These are phyloP conservation scores for Arachis stenosperma DNA, from an alignment of 306 rosid genomes.

Conservation along the genomic window DNA sequence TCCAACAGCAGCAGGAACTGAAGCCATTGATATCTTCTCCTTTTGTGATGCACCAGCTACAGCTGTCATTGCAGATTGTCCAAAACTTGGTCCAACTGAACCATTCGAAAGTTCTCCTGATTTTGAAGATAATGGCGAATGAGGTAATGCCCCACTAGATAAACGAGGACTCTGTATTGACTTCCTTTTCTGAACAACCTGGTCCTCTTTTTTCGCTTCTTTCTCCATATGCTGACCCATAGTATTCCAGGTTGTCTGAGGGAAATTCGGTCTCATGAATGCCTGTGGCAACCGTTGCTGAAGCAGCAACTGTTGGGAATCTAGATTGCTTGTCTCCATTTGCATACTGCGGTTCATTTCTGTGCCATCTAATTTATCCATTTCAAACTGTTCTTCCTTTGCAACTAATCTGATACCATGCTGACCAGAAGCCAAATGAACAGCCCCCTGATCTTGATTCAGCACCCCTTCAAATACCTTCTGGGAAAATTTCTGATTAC, in stretches of 20 bases:
- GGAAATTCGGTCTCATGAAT: conserved; percentile 64
- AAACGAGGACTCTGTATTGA: conserved; percentile 83
- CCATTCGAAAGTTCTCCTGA: conserved; percentile 93
- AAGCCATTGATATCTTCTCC: conserved; percentile 68
- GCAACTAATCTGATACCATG: conserved; percentile 64
- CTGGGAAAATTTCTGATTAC: conserved; percentile 71
- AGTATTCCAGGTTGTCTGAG: conserved; percentile 81
- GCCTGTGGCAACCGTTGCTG: conserved; percentile 65
- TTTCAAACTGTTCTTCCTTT: conserved; percentile 87
- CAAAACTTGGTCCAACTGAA: conserved; percentile 80
- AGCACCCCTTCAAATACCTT: conserved; percentile 74
- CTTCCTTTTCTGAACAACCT: conserved; percentile 66
- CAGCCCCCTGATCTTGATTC: conserved; percentile 65
- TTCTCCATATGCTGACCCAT: conserved; percentile 74
- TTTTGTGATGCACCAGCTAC: conserved; percentile 63
- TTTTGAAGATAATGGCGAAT: conserved; percentile 82
- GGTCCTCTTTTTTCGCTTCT: conserved; percentile 86
- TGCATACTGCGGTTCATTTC: conserved; percentile 72
- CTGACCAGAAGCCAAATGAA: conserved; percentile 65
- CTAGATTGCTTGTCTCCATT: conserved; percentile 65
- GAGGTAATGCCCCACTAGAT: conserved; percentile 73
- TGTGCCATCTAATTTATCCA: conserved; percentile 66
- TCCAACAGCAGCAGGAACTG: conserved; percentile 68
- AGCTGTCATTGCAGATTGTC: conserved; percentile 58
- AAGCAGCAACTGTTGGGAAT: conserved; percentile 68